Base-by-base conservation (phyloP, 106 monocot genomes). In the Apostasia shenzhenica region DNA sequence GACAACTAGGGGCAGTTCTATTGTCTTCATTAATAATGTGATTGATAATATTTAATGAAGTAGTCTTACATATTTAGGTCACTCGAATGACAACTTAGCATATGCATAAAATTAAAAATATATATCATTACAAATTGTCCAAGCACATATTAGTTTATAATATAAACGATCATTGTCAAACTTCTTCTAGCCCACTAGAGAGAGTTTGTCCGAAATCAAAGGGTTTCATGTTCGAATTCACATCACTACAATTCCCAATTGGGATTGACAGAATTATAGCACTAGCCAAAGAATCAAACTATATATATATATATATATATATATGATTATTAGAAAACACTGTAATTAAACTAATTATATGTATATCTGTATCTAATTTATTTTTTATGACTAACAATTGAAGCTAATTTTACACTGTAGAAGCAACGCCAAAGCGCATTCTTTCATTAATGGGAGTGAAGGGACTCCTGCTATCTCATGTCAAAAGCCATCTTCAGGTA, bases 401-500 rank as follows among this genome's bases (percentile, higher is more conserved):
- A 53, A 54, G 46, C 2, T 13, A 9, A 26, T 44, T 14, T 50
- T 54, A 44, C 5, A 7, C 50, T 72, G 61, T 82, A 91, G 91
- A 80, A 66, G 91, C 91, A 67, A 91, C 91, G 14, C 91, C 91
- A 41, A 91, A 88, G 75, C 70, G 78, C 54, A 91, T 91, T 67
- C 68, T 88, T 12, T 82, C 76, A 45, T 47, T 80, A 55, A 88
- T 91, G 91, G 76, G 75, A 42, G 82, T 73, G 69, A 82, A 80
- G 51, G 91, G 73, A 73, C 51, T 91, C 48, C 85, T 58, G 45
- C 77, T 88, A 75, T 82, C 85, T 74, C 91, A 91, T 81, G 79
- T 91, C 59, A 91, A 91, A 76, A 91, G 91, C 78, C 91, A 91
- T 80, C 85, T 91, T 11, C 91, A 91, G 91, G 91, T 91, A 87